Percentiles rank a stretch among this genome's conserved stretches.
These are phyloP conservation scores for Cutaneotrichosporon mucoides DNA, from an alignment of 1,284 basidiomycete species.

Conservation along the genomic window DNA sequence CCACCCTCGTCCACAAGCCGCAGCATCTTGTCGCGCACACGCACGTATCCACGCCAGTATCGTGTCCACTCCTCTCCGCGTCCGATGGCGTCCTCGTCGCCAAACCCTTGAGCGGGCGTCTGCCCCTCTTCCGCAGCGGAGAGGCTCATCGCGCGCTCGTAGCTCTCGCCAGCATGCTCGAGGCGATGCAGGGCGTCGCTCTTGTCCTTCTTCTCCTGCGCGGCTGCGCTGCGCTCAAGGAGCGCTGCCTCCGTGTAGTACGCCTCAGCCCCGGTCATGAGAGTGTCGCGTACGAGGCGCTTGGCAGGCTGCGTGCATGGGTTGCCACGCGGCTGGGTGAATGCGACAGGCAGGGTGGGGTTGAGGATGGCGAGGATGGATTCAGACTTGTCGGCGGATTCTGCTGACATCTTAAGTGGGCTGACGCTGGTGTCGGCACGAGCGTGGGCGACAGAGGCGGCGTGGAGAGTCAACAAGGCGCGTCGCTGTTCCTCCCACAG, in stretches of 20 bases:
- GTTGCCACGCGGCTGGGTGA: slow-evolving; percentile 29
- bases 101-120: slow-evolving; percentile 57
- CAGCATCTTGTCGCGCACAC: slow-evolving; percentile 35
- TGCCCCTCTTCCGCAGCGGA: slow-evolving; percentile 49
- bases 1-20: background rate
- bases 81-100: slow-evolving; percentile 29
- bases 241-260: slow-evolving; percentile 48
- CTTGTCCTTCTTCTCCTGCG: slow-evolving; percentile 55
- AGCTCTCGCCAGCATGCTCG: slow-evolving; percentile 55
- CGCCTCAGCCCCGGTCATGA: slow-evolving; percentile 52
- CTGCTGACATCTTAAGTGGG: slow-evolving; percentile 58
- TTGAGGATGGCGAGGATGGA: slow-evolving; percentile 59
- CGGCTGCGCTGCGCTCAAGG: slow-evolving; percentile 53
- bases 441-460: slow-evolving; percentile 68
- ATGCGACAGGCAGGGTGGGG: slow-evolving; percentile 40
- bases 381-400: slow-evolving; percentile 64
- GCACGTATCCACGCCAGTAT: slow-evolving; percentile 41
- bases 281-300: slow-evolving; percentile 41
- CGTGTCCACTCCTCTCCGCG: slow-evolving; percentile 39
- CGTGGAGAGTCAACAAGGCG: slow-evolving; percentile 67
- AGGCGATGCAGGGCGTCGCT: slow-evolving; percentile 54
- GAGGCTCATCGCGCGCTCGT: slow-evolving; percentile 56
- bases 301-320: slow-evolving; percentile 24
- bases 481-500: slow-evolving; percentile 68
- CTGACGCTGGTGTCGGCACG: slow-evolving; percentile 49